Evolutionary conservation across 1,139 yeast genomes (phyloP).

Genomic region (Geotrichum macrosporum): DNA sequence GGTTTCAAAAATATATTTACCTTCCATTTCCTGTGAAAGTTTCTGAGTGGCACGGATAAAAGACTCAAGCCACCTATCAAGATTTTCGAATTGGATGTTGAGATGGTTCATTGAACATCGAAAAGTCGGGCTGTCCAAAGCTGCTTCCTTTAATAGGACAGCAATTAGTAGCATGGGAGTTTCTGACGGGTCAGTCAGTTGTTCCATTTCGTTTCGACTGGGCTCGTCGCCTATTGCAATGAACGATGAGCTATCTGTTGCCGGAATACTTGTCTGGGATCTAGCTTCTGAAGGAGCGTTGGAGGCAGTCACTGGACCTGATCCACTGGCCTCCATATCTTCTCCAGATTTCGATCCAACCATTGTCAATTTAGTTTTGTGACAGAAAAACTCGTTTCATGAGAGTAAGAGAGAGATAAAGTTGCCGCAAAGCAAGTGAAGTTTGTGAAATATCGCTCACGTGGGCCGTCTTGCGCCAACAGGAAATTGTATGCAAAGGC

Average conservation of each 20-base stretch:
- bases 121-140: slow-evolving; percentile 27
- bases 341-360: no score
- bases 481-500: no score
- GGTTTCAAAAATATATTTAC: slow-evolving; percentile 23
- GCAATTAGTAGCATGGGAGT: slow-evolving; percentile 38
- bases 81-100: slow-evolving; percentile 58
- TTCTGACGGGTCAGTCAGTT: neutral
- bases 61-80: slow-evolving; percentile 69
- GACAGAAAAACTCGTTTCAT: no score
- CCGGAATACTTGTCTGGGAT: no score
- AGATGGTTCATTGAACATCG: slow-evolving; percentile 58
- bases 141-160: slow-evolving; percentile 68
- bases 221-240: neutral
- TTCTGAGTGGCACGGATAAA: slow-evolving; percentile 51
- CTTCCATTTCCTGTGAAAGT: slow-evolving; percentile 55
- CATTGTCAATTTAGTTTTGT: no score
- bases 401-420: no score
- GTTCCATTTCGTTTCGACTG: neutral
- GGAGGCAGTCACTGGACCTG: no score
- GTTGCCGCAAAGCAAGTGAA: no score
- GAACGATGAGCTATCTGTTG: slow-evolving; percentile 2
- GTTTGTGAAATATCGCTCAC: no score
- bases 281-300: no score
- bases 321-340: no score
- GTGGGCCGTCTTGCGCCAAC: no score